Conservation (phyloP, 2,329 filamentous ascomycete genomes). For the Fusarium bactridioides region DNA sequence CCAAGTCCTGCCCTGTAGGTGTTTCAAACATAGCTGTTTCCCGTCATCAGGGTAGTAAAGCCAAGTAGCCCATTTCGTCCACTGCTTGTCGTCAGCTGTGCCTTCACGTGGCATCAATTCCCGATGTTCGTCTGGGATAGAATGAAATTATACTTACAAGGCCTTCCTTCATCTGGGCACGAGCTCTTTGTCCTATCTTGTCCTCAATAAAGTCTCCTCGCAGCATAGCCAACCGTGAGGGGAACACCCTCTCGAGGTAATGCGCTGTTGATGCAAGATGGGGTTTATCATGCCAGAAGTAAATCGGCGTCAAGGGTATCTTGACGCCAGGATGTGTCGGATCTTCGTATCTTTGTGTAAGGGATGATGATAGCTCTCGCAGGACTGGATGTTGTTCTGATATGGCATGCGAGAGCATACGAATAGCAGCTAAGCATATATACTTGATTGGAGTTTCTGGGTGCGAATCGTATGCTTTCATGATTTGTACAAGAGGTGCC, state of each 20-base stretch:
- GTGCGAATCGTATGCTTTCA: slow-evolving; percentile 48
- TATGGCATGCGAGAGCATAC: slow-evolving; percentile 60
- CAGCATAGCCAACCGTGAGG: slow-evolving; percentile 57
- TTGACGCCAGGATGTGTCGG: neutral
- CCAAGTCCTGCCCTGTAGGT: slow-evolving; percentile 62
- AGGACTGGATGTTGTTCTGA: slow-evolving; percentile 52
- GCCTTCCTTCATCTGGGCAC: slow-evolving; percentile 65
- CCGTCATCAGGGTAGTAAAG: slow-evolving; percentile 61
- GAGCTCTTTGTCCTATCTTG: slow-evolving; percentile 61
- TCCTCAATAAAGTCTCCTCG: slow-evolving; percentile 66
- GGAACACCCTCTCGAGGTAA: slow-evolving; percentile 60
- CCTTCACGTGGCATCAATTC: accelerated
- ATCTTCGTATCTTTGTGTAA: slow-evolving; percentile 53
- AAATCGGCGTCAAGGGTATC: slow-evolving; percentile 61
- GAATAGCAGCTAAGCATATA: slow-evolving; percentile 60
- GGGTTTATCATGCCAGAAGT: slow-evolving; percentile 68
- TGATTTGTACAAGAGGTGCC: slow-evolving; percentile 53
- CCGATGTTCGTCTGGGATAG: accelerated
- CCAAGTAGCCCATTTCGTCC: slow-evolving; percentile 64
- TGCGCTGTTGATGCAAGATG: slow-evolving; percentile 59
- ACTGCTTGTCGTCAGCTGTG: slow-evolving; percentile 38
- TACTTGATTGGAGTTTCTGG: slow-evolving; percentile 55
- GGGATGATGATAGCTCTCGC: slow-evolving; percentile 50
- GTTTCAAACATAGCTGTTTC: slow-evolving; percentile 54
- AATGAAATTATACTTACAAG: slow-evolving; percentile 14